These are phyloP conservation scores for Acer saccharum DNA, from an alignment of 345 rosid species.

Conservation along the genomic window DNA sequence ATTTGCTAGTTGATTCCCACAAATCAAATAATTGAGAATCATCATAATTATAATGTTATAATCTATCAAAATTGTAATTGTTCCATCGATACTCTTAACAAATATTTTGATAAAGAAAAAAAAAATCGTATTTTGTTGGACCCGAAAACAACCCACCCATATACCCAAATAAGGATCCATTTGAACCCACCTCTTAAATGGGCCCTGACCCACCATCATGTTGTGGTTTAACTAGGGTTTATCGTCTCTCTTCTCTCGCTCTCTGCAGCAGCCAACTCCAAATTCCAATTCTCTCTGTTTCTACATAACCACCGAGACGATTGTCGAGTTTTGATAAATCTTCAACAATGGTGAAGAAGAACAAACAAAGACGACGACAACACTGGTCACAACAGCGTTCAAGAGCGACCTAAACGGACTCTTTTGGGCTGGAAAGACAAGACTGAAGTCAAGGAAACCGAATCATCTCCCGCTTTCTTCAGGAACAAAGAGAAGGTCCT, in stretches of 20 bases:
- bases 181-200: not conserved
- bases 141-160: not conserved
- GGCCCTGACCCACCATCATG: not conserved
- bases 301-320: not conserved
- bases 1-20: no score
- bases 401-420: conserved; percentile 73
- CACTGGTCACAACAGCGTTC: no score
- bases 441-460: conserved; percentile 33
- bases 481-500: conserved; percentile 97
- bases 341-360: conserved; percentile 67
- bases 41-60: no score
- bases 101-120: no score
- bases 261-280: not conserved
- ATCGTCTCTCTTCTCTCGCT: not conserved
- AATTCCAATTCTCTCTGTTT: not conserved
- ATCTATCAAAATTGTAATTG: no score
- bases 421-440: conserved; percentile 87
- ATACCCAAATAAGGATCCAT: not conserved
- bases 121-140: not conserved
- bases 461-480: conserved; percentile 35
- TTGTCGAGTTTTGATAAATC: not conserved
- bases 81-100: no score
- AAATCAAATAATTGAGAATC: no score
- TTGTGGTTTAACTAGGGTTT: conserved; percentile 9
- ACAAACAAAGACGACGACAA: conserved; percentile 53